Conservation (phyloP, 495 filamentous ascomycete species). For the Trichoderma gamsii region DNA sequence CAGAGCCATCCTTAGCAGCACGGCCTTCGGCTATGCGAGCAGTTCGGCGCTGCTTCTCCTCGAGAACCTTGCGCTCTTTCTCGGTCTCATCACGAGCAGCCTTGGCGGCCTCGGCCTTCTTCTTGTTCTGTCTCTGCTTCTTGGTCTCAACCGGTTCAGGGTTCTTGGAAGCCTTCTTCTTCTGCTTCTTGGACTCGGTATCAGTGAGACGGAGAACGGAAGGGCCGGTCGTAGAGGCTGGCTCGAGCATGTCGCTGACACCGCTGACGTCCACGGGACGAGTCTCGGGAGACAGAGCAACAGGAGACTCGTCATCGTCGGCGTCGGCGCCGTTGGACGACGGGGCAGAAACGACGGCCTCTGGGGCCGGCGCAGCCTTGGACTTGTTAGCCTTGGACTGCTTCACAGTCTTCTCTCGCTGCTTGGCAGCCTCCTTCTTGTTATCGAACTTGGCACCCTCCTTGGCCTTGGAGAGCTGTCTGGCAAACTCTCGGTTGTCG, state of each 20-base stretch:
- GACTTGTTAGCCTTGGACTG: slow-evolving; percentile 47
- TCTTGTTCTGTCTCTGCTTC: slow-evolving; percentile 83
- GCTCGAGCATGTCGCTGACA: slow-evolving; percentile 84
- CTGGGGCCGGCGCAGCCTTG: slow-evolving; percentile 30
- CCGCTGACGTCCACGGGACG: slow-evolving; percentile 49
- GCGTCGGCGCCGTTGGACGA: slow-evolving; percentile 76
- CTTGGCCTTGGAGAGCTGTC: slow-evolving; percentile 60
- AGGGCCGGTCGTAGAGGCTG: slow-evolving; percentile 56
- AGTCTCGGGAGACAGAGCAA: slow-evolving; percentile 52
- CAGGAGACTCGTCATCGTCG: slow-evolving; percentile 70
- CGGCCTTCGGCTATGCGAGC: slow-evolving; percentile 75
- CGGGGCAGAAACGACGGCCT: slow-evolving; percentile 22
- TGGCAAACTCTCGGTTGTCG: slow-evolving; percentile 67
- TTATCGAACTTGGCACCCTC: slow-evolving; percentile 52
- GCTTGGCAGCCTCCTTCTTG: slow-evolving; percentile 50
- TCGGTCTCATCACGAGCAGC: slow-evolving; percentile 65
- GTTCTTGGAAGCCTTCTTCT: slow-evolving; percentile 55
- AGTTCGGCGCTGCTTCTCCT: slow-evolving; percentile 74
- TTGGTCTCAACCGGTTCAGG: slow-evolving; percentile 62
- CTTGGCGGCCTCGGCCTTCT: slow-evolving; percentile 73
- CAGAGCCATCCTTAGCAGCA: slow-evolving; percentile 63
- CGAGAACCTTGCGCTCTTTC: slow-evolving; percentile 58
- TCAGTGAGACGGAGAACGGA: slow-evolving; percentile 71
- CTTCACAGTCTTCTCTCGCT: slow-evolving; percentile 52
- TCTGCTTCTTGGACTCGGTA: slow-evolving; percentile 48